Evolutionary conservation across 495 filamentous ascomycete species (phyloP).

Genomic region (Daldinia childiae): DNA sequence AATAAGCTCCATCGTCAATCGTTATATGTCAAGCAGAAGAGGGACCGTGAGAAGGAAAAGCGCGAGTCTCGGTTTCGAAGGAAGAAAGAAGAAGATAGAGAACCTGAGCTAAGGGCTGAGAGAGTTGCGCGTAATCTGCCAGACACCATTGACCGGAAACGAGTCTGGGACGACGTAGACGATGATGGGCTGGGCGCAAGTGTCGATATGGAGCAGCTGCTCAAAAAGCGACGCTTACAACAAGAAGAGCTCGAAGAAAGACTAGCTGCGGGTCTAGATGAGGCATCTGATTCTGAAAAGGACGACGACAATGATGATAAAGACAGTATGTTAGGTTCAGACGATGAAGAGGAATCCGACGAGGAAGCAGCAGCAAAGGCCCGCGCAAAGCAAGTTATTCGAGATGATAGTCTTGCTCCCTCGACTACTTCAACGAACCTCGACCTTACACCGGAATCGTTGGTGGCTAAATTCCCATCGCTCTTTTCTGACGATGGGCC

Average conservation of each 20-base stretch:
- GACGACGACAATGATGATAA: conserved; percentile 64
- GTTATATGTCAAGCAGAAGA: conserved; percentile 78
- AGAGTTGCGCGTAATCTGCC: conserved; percentile 82
- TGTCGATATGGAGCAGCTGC: conserved; percentile 80
- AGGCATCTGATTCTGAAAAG: conserved; percentile 55
- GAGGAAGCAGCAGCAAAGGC: conserved; percentile 50
- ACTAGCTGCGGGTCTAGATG: conserved; percentile 50
- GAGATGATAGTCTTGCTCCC: conserved; percentile 51
- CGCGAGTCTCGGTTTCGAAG: conserved; percentile 79
- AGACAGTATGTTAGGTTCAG: conserved; percentile 77
- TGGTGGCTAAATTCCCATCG: conserved; percentile 79
- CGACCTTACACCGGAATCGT: conserved; percentile 73
- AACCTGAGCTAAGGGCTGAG: conserved; percentile 77
- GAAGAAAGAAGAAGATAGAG: conserved; percentile 83
- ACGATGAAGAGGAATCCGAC: conserved; percentile 59
- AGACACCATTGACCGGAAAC: conserved; percentile 84
- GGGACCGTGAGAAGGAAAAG: conserved; percentile 71
- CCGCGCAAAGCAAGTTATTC: conserved; percentile 63
- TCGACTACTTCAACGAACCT: conserved; percentile 77
- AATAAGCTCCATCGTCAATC: conserved; percentile 83
- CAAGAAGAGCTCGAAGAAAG: conserved; percentile 70
- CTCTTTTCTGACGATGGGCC: conserved; percentile 74
- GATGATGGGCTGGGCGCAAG: conserved; percentile 78
- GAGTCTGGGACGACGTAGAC: conserved; percentile 92
- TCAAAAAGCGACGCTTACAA: conserved; percentile 65